Conservation (phyloP, 2,329 filamentous ascomycete genomes). For the Alternaria infectoria region DNA sequence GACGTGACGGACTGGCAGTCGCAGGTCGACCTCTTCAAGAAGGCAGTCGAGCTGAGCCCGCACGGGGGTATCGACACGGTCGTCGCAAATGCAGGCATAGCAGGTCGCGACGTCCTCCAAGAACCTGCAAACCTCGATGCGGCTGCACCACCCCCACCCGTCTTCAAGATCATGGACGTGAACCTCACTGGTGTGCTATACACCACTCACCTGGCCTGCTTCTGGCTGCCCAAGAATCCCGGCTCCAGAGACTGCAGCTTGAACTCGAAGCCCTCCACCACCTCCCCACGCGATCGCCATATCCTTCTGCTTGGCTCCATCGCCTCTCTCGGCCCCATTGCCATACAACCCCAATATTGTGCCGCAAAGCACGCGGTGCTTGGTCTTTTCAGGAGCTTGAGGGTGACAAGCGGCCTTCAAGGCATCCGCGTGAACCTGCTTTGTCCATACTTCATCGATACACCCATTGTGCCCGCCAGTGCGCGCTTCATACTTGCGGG, state of each 20-base stretch:
- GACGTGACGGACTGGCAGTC: conserved; percentile 71
- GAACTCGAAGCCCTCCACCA: conserved; percentile 32
- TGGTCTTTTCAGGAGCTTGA: conserved; percentile 67
- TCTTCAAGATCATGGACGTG: conserved; percentile 63
- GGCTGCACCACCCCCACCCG: conserved; percentile 57
- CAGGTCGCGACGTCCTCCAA: conserved; percentile 56
- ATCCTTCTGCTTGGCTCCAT: conserved; percentile 69
- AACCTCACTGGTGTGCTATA: conserved; percentile 70
- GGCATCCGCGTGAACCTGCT: conserved; percentile 69
- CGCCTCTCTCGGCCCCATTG: conserved; percentile 57
- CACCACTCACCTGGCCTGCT: conserved; percentile 69
- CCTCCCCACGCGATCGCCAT: conserved; percentile 59
- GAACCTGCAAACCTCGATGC: conserved; percentile 52
- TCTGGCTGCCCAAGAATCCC: conserved; percentile 62
- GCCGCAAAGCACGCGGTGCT: conserved; percentile 70
- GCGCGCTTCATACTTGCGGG: conserved; percentile 64
- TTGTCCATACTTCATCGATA: conserved; percentile 71
- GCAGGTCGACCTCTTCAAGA: conserved; percentile 68
- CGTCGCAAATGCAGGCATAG: conserved; percentile 71
- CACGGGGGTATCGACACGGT: conserved; percentile 66
- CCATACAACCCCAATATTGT: conserved; percentile 60
- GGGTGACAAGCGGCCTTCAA: conserved; percentile 55
- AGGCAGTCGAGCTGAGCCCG: conserved; percentile 61
- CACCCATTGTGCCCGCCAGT: conserved; percentile 60
- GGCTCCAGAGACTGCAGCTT: conserved; percentile 47